Base-by-base conservation (phyloP, 2,329 filamentous ascomycete species). In the Leptosphaerulina australis region DNA sequence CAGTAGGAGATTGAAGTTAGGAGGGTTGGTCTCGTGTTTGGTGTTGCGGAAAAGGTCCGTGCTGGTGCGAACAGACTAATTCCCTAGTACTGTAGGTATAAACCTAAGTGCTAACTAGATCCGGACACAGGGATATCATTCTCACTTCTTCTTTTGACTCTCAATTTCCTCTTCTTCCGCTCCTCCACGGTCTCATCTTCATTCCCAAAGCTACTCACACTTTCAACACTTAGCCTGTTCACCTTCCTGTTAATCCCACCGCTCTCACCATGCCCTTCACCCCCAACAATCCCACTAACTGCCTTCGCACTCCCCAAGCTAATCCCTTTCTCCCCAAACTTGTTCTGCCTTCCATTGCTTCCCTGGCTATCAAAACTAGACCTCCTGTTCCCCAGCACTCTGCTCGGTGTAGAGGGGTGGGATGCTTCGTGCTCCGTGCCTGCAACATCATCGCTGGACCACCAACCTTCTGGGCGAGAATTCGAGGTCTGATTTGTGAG, bases 391-490 rank as follows among this genome's bases (percentile, higher is more conserved):
- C 57, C 25, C 36, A 57, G 33, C 21, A 22, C 17, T 18, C 31
- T 6, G 28, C 50, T 38, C n/a, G 65, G 52, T n/a, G 62, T 54
- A 12, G 50, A 44, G 37, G 66, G 25, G 35, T 60, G 34, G 26
- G 34, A 6, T 53, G 47, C 9, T 52, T 56, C 18, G 58, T 64
- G 56, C 3, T 66, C 67, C 0, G 67, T 70, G 5, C 63, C 68
- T 2, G 58, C 70, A 5, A 73, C 67, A 35, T 74, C 71, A 31
- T 74, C 71, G 1, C 63, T 68, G 7, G 65, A 69, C 71, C 71
- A 74, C 71, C 71, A 74, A 9, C 71, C 70, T 54, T 73, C 71
- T 1, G 71, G 71, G 0, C 70, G 59, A 2, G 60, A 67, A 2
- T 64, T 68, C 2, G 68, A 66, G 5, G 68, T 65, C 28, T 62